Evolutionary conservation across 1,284 basidiomycete genomes (phyloP).

Genomic region (Rhodotorula mucilaginosa): DNA sequence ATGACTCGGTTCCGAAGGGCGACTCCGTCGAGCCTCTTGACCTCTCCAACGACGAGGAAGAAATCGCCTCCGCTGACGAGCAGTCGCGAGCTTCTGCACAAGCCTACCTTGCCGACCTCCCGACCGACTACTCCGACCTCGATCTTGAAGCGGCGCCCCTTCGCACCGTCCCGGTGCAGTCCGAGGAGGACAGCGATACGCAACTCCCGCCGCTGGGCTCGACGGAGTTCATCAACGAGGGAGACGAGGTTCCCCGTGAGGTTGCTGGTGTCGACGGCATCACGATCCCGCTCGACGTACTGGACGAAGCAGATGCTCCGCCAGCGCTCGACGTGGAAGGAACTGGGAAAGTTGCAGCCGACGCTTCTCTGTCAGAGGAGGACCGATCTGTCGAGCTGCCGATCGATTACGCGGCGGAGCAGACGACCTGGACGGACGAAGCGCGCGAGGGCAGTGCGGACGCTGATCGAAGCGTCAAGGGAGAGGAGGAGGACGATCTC

Average conservation of each 20-base stretch:
- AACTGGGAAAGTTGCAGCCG: neutral
- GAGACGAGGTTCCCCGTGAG: neutral
- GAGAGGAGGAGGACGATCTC: neutral
- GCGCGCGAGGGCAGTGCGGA: neutral
- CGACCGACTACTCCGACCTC: too few species aligned
- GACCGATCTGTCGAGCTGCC: neutral
- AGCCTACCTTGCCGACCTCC: neutral
- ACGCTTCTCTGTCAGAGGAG: neutral
- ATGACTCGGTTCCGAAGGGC: neutral
- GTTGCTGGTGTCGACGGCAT: neutral
- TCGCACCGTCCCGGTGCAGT: neutral
- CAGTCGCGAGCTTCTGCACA: neutral
- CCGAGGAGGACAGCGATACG: neutral
- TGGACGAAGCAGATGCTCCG: neutral
- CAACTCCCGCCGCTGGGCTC: neutral
- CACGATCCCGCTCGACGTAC: neutral
- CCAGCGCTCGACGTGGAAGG: neutral
- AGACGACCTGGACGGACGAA: conserved; percentile 1
- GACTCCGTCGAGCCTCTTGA: neutral
- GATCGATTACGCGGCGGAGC: conserved; percentile 9
- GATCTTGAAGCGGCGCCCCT: neutral
- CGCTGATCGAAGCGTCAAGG: too few species aligned
- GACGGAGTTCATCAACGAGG: neutral
- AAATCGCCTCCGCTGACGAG: neutral
- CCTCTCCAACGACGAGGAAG: neutral